Evolutionary conservation across 2,329 filamentous ascomycete species (phyloP).

Genomic region (Monosporascus sp.): DNA sequence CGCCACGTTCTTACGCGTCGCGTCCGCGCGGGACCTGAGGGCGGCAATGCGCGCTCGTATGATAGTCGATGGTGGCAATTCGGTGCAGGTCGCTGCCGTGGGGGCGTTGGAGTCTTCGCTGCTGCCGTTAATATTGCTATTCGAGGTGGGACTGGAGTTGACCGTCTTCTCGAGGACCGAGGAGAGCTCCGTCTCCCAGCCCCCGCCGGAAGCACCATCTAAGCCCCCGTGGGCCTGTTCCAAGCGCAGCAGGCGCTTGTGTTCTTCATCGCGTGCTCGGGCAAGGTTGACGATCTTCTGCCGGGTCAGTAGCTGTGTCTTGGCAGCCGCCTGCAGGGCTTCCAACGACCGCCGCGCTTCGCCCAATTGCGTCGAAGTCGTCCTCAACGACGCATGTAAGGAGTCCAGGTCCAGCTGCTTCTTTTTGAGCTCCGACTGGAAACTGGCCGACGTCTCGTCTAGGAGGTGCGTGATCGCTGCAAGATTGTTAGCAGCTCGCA

Average conservation of each 20-base stretch:
- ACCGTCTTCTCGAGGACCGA: constrained; percentile 34
- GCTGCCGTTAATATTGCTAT: constrained; percentile 24
- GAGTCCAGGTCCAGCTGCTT: constrained; percentile 82
- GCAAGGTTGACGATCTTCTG: constrained; percentile 75
- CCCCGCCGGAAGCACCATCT: constrained; percentile 34
- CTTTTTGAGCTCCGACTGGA: constrained; percentile 72
- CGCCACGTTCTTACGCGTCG: constrained; percentile 62
- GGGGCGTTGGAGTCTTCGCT: constrained; percentile 21
- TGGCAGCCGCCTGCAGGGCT: constrained; percentile 59
- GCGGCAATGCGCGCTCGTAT: constrained; percentile 66
- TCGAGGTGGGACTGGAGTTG: not conserved
- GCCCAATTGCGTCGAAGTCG: constrained; percentile 71
- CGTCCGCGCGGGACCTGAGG: constrained; percentile 63
- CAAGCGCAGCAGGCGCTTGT: constrained; percentile 45
- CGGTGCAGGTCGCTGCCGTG: constrained; percentile 31
- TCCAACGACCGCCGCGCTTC: constrained; percentile 73
- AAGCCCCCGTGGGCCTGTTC: constrained; percentile 38
- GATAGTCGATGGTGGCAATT: constrained; percentile 54
- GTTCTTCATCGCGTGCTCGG: constrained; percentile 67
- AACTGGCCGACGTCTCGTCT: constrained; percentile 70
- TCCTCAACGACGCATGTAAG: constrained; percentile 74
- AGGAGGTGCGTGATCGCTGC: constrained; percentile 78
- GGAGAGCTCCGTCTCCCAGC: constrained; percentile 51
- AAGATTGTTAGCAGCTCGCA: constrained; percentile 26
- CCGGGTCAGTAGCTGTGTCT: constrained; percentile 58